A percentile compares a stretch with the other conserved stretches of the same genome.
Evolutionary conservation across 768 basidiomycete genomes (phyloP).

Genomic region (Leccinum boreale): DNA sequence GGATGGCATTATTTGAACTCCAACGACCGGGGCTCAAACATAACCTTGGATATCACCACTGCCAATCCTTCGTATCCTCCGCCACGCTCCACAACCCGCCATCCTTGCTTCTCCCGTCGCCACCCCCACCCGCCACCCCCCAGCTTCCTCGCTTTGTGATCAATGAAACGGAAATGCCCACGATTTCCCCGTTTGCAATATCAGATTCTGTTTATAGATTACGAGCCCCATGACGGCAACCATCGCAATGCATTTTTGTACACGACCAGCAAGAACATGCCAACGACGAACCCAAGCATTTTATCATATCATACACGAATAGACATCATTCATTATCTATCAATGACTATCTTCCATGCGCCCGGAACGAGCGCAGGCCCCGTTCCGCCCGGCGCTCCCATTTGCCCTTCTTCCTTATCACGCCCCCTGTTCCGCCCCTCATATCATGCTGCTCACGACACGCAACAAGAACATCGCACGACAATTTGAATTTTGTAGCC

Average conservation of each 20-base stretch:
- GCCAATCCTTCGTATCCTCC: constrained; percentile 10
- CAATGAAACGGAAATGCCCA: not conserved
- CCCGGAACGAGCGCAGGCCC: constrained; percentile 10
- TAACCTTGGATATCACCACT: not conserved
- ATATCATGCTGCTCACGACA: constrained; percentile 18
- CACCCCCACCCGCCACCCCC: constrained; percentile 3
- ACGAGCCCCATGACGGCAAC: constrained; percentile 21
- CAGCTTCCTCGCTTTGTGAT: constrained; percentile 6
- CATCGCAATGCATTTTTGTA: constrained; percentile 25
- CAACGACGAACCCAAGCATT: constrained; percentile 20
- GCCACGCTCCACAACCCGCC: constrained; percentile 4
- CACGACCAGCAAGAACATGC: constrained; percentile 14
- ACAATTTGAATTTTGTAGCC: constrained; percentile 10
- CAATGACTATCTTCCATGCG: not conserved
- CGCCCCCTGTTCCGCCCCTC: constrained; percentile 4
- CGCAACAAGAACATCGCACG: constrained; percentile 6
- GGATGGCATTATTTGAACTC: not conserved
- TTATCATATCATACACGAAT: constrained; percentile 7
- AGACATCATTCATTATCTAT: constrained; percentile 17
- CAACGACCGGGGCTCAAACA: not conserved
- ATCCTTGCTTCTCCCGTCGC: constrained; percentile 11
- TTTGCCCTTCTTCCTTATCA: not conserved
- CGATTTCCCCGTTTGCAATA: not conserved
- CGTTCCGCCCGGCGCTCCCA: not conserved
- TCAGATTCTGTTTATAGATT: constrained; percentile 13